Evolutionary conservation across 139 green algal genomes (phyloP), one percentile per base, ranked within the genome.

Genomic region (Diplosphaera chodatii): DNA sequence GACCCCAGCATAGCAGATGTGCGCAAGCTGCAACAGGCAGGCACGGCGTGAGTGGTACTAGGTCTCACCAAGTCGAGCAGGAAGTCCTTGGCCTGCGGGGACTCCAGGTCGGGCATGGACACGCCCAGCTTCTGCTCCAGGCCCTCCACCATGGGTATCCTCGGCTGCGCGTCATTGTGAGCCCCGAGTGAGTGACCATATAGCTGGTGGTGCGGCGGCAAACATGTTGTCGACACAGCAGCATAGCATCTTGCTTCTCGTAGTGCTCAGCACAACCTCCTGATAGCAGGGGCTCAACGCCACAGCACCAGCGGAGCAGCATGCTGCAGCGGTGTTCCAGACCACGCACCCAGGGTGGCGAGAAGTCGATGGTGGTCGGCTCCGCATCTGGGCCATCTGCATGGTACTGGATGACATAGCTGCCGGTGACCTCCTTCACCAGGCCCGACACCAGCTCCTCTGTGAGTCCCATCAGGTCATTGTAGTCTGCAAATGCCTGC

Each of bases 401-500:
- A 75, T 99, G 95, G 86, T 98, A 98, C 69, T 84, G 40, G 31
- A 99, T 93, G 81, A 93, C 93, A 83, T 98, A 98, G 37, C 67
- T 83, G 40, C 95, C 95, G 64, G 83, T 96, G 62, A 99, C 81
- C 29, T 86, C 75, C 76, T 90, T 78, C 66, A 99, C 96, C 90
- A 99, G 94, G 55, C 84, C 74, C 37, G 77, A 90, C 29, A 99
- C 71, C 78, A 99, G 87, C 63, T 96, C 78, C 83, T 99, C 95
- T 13, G 95, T 99, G 85, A 98, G 90, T 16, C 84, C 77, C 86
- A 99, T 95, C 32, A 99, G 80, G 83, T 99, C 95, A 64, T 98
- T 86, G 88, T 99, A 99, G 84, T 99, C 96, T 30, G 94, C 94
- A 73, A 99, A 99, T 1, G 92, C 83, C 80, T 89, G 80, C 56